These are phyloP conservation scores for Microdochium trichocladiopsis DNA, from an alignment of 2,329 filamentous ascomycete species.

Conservation along the genomic window DNA sequence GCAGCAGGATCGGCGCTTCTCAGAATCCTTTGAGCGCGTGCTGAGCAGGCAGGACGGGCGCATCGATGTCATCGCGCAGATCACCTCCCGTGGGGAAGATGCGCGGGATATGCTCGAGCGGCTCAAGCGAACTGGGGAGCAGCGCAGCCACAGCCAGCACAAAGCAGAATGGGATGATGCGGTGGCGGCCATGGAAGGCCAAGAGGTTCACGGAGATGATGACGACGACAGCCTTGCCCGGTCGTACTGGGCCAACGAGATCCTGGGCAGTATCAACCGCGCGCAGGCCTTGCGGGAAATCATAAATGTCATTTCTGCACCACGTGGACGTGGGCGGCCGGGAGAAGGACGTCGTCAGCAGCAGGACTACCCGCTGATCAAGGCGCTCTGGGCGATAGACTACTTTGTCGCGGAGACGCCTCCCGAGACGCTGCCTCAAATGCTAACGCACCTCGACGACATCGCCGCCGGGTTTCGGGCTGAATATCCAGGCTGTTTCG, in stretches of 20 bases:
- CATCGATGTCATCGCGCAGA: not conserved
- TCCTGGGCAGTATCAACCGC: not conserved
- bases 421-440: not conserved
- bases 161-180: not conserved
- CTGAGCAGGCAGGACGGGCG: slow-evolving; percentile 1
- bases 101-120: not conserved
- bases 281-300: not conserved
- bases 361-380: not conserved
- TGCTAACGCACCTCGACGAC: not conserved
- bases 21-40: not conserved
- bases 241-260: not conserved
- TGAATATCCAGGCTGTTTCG: not conserved
- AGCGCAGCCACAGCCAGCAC: not conserved
- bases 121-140: not conserved
- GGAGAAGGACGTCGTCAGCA: not conserved
- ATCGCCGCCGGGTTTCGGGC: not conserved
- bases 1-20: not conserved
- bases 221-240: not conserved
- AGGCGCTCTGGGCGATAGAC: not conserved
- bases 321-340: not conserved
- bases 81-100: not conserved
- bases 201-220: not conserved
- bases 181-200: not conserved
- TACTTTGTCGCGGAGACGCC: not conserved
- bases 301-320: not conserved